These are phyloP conservation scores for Russula virescens DNA, from an alignment of 768 basidiomycete genomes.

Conservation along the genomic window DNA sequence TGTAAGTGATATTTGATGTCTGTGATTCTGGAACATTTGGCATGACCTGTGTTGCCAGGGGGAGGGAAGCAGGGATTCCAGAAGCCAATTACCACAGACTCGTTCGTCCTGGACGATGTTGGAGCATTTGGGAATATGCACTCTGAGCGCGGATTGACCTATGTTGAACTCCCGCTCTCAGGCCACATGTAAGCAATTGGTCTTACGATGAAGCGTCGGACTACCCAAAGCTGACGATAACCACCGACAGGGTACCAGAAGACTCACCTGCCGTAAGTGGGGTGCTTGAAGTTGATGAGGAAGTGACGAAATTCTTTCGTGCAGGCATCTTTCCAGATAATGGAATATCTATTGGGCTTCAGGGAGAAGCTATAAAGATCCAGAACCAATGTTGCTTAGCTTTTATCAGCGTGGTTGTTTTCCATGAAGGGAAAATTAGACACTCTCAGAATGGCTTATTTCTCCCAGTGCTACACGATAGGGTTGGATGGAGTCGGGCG, in stretches of 20 bases:
- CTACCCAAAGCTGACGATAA: background rate
- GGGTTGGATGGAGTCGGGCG: too few species aligned
- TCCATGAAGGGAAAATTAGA: background rate
- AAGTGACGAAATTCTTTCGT: background rate
- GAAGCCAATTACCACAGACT: conserved; percentile 56
- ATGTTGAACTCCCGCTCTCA: conserved; percentile 57
- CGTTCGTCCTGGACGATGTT: conserved; percentile 64
- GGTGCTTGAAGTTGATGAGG: background rate
- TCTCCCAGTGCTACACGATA: too few species aligned
- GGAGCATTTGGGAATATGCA: conserved; percentile 63
- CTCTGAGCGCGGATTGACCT: conserved; percentile 61
- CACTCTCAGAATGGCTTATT: background rate
- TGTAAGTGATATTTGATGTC: background rate
- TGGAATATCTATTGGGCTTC: conserved; percentile 64
- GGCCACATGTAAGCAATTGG: conserved; percentile 59
- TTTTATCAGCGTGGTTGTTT: background rate
- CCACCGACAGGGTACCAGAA: conserved; percentile 50
- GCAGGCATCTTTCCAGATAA: conserved; percentile 63
- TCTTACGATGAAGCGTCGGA: background rate
- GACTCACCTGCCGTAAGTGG: conserved; percentile 46
- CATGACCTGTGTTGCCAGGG: conserved; percentile 37
- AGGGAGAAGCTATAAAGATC: conserved; percentile 39
- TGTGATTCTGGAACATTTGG: background rate
- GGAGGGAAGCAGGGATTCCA: conserved; percentile 68
- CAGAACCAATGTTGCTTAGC: too few species aligned